Percentiles rank a stretch among this genome's conserved stretches.
Conservation (phyloP, 2,329 filamentous ascomycete genomes). For the Boeremia exigua region DNA sequence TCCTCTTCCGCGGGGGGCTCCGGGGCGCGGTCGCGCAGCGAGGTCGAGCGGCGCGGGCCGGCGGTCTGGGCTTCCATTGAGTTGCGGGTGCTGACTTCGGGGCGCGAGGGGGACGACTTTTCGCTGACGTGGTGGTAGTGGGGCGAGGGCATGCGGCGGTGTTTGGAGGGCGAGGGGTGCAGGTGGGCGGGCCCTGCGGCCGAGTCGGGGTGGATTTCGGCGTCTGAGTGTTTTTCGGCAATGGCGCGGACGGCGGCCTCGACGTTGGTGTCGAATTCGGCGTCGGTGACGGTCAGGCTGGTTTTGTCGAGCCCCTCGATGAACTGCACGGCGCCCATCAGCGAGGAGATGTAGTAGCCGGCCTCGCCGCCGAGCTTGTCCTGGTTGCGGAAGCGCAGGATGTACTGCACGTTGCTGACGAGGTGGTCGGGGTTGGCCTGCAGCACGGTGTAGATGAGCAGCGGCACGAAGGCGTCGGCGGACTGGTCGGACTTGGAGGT, state of each 20-base stretch:
- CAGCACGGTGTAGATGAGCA: slow-evolving; percentile 94
- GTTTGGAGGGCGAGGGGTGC: slow-evolving; percentile 34
- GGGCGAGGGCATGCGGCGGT: slow-evolving; percentile 51
- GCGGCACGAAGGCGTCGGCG: slow-evolving; percentile 87
- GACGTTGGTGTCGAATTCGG: slow-evolving; percentile 96
- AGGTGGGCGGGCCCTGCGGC: slow-evolving; percentile 24
- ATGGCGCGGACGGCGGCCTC: slow-evolving; percentile 95
- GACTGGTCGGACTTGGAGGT: slow-evolving; percentile 94
- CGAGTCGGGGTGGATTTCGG: slow-evolving; percentile 24
- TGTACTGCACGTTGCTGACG: slow-evolving; percentile 98
- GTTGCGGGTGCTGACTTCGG: slow-evolving; percentile 65
- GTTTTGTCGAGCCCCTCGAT: slow-evolving; percentile 96
- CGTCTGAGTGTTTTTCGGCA: slow-evolving; percentile 78
- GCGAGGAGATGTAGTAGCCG: slow-evolving; percentile 94
- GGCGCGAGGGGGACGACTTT: slow-evolving; percentile 58
- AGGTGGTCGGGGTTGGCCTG: slow-evolving; percentile 94
- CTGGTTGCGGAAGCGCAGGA: slow-evolving; percentile 93
- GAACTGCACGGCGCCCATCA: slow-evolving; percentile 96
- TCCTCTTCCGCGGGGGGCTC: slow-evolving; percentile 64
- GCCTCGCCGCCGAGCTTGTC: slow-evolving; percentile 98
- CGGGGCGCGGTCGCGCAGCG: slow-evolving; percentile 53
- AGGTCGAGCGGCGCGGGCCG: slow-evolving; percentile 61
- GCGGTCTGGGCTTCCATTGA: slow-evolving; percentile 67
- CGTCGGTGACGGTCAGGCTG: slow-evolving; percentile 88
- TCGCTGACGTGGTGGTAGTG: slow-evolving; percentile 52